Percentiles rank a stretch among this genome's conserved stretches.
These are phyloP conservation scores for Phoenix roebelenii DNA, from an alignment of 176 grass and related monocot species.

Conservation along the genomic window DNA sequence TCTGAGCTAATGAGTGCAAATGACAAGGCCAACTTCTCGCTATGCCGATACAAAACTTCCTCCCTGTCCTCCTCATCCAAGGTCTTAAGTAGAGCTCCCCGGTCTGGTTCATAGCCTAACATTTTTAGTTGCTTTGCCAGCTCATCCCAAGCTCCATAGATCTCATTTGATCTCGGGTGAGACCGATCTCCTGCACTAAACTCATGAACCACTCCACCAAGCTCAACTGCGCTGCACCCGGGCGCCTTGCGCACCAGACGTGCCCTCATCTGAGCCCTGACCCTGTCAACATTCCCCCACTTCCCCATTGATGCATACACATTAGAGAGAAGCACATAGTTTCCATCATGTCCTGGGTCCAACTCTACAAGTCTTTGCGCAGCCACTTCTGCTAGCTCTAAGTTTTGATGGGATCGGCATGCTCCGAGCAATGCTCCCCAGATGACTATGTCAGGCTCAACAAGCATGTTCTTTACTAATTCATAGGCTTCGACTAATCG, in stretches of 20 bases:
- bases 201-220: constrained; percentile 1
- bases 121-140: constrained; percentile 2
- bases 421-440: constrained; percentile 6
- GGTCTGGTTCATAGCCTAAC: constrained; percentile 1
- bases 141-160: constrained; percentile 1
- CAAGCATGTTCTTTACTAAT: not conserved
- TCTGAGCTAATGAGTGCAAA: constrained; percentile 7
- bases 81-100: not conserved
- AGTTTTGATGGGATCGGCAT: not conserved
- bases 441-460: not conserved
- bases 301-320: constrained; percentile 9
- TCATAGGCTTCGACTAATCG: not conserved
- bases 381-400: constrained; percentile 6
- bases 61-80: constrained; percentile 8
- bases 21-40: constrained; percentile 11
- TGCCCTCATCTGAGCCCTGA: constrained; percentile 5
- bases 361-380: not conserved
- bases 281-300: not conserved
- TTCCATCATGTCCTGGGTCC: not conserved
- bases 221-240: not conserved
- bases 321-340: constrained; percentile 5
- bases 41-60: constrained; percentile 1
- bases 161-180: constrained; percentile 2
- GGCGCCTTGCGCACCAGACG: not conserved
- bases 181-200: constrained; percentile 1